phyloP scores from a whole-genome alignment of 1,139 yeast genomes.

The Yamadazyma diddensiae region DNA sequence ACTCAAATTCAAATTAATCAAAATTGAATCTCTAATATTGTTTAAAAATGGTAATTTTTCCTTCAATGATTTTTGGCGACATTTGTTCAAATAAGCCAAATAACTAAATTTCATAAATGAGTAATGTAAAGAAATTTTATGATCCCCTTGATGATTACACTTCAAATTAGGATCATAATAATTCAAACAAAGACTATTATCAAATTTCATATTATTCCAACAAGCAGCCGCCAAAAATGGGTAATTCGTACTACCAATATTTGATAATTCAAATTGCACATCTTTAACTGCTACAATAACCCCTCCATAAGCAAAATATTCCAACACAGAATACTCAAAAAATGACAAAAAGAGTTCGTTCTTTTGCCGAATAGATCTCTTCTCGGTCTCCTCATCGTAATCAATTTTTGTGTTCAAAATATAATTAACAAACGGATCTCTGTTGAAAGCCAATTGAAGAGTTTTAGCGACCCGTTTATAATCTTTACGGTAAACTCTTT shows the following conservation, averaged over 20 bases:
- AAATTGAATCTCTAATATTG: slow-evolving; percentile 26
- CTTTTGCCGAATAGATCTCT: slow-evolving; percentile 23
- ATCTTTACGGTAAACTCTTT: slow-evolving; percentile 30
- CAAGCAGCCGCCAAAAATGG: slow-evolving; percentile 38
- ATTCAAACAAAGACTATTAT: slow-evolving; percentile 23
- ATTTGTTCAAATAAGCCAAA: slow-evolving; percentile 31
- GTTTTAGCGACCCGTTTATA: slow-evolving; percentile 40
- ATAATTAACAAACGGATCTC: slow-evolving; percentile 42
- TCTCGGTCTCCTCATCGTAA: slow-evolving; percentile 14
- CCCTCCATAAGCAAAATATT: slow-evolving; percentile 34
- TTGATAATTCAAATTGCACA: slow-evolving; percentile 24
- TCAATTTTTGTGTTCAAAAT: slow-evolving; percentile 33
- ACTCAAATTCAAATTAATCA: slow-evolving; percentile 16
- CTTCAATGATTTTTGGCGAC: slow-evolving; percentile 34
- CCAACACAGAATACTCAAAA: slow-evolving; percentile 37
- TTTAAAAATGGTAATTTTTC: slow-evolving; percentile 33
- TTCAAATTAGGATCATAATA: slow-evolving; percentile 17
- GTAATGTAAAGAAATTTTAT: slow-evolving; percentile 26
- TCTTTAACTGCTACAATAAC: slow-evolving; percentile 33
- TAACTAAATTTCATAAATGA: slow-evolving; percentile 29
- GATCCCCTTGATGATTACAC: slow-evolving; percentile 17
- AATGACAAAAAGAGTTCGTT: slow-evolving; percentile 34
- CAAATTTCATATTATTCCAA: slow-evolving; percentile 33
- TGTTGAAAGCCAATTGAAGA: slow-evolving; percentile 35
- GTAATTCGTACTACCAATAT: slow-evolving; percentile 10